Percentiles rank a stretch among this genome's conserved stretches.
phyloP scores from a whole-genome alignment of 2,329 filamentous ascomycete genomes.

The Phialophora tarda region DNA sequence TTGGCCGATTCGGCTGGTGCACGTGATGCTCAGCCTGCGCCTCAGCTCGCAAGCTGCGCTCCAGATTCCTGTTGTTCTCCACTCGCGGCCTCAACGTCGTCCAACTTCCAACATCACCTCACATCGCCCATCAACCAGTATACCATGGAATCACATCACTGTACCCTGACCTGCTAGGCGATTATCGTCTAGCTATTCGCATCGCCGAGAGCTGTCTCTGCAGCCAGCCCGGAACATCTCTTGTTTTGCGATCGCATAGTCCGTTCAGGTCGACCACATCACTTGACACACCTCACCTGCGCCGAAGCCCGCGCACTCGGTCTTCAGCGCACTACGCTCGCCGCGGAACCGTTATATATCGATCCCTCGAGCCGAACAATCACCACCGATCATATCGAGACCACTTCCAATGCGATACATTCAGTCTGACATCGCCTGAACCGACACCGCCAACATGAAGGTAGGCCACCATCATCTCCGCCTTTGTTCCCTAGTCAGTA shows the following conservation, averaged over 20 bases:
- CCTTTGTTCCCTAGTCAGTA: neutral
- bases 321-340: neutral
- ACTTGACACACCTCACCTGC: slow-evolving; percentile 10
- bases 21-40: slow-evolving; percentile 9
- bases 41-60: slow-evolving; percentile 1
- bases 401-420: slow-evolving; percentile 11
- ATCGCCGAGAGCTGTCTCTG: slow-evolving; percentile 51
- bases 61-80: slow-evolving; percentile 16
- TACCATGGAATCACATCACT: slow-evolving; percentile 37
- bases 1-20: slow-evolving; percentile 22
- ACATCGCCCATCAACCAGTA: slow-evolving; percentile 37
- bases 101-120: slow-evolving; percentile 24
- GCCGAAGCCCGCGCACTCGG: slow-evolving; percentile 6
- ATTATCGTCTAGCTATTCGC: slow-evolving; percentile 51
- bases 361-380: neutral
- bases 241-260: slow-evolving; percentile 52
- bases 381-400: neutral
- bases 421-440: slow-evolving; percentile 18
- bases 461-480: slow-evolving; percentile 29
- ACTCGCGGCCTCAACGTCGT: slow-evolving; percentile 21
- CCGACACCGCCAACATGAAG: slow-evolving; percentile 39
- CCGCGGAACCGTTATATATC: neutral
- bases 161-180: slow-evolving; percentile 51
- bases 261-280: slow-evolving; percentile 33
- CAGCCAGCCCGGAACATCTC: slow-evolving; percentile 53